Percentiles rank a stretch among this genome's conserved stretches.
phyloP scores from a whole-genome alignment of 108 stramenopile genomes.

The Pseudonitzschia multiseries region DNA sequence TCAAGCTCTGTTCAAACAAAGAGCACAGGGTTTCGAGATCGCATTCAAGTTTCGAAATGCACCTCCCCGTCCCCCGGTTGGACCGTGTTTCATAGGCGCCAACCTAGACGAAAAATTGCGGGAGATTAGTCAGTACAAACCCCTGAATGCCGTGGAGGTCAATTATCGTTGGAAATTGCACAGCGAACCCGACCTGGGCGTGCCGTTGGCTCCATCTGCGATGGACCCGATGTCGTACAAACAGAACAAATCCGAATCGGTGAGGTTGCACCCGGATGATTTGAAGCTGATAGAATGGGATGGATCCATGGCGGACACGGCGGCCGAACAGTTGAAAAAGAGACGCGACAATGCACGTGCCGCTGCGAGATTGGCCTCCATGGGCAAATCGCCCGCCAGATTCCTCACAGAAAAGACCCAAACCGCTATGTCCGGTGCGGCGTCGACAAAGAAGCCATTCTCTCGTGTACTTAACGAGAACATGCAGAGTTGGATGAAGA shows the following conservation, averaged over 20 bases:
- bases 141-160: slow-evolving; percentile 75
- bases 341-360: slow-evolving; percentile 64
- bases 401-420: slow-evolving; percentile 23
- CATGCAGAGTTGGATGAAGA: slow-evolving; percentile 85
- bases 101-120: slow-evolving; percentile 71
- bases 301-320: slow-evolving; percentile 73
- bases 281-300: slow-evolving; percentile 78
- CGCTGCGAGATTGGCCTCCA: slow-evolving; percentile 61
- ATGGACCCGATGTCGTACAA: slow-evolving; percentile 74
- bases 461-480: slow-evolving; percentile 81
- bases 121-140: slow-evolving; percentile 69
- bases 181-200: slow-evolving; percentile 64
- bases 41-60: slow-evolving; percentile 85
- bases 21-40: slow-evolving; percentile 84
- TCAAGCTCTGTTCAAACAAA: slow-evolving; percentile 67
- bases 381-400: slow-evolving; percentile 44
- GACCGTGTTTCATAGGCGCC: slow-evolving; percentile 81
- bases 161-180: slow-evolving; percentile 83
- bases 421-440: neutral
- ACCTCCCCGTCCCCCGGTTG: slow-evolving; percentile 87
- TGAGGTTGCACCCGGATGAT: slow-evolving; percentile 64
- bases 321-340: slow-evolving; percentile 64
- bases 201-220: slow-evolving; percentile 78
- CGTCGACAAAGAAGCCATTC: slow-evolving; percentile 54
- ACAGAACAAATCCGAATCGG: slow-evolving; percentile 4